phyloP scores from a whole-genome alignment of 139 green algal species.

The Coelastrella sp. region DNA sequence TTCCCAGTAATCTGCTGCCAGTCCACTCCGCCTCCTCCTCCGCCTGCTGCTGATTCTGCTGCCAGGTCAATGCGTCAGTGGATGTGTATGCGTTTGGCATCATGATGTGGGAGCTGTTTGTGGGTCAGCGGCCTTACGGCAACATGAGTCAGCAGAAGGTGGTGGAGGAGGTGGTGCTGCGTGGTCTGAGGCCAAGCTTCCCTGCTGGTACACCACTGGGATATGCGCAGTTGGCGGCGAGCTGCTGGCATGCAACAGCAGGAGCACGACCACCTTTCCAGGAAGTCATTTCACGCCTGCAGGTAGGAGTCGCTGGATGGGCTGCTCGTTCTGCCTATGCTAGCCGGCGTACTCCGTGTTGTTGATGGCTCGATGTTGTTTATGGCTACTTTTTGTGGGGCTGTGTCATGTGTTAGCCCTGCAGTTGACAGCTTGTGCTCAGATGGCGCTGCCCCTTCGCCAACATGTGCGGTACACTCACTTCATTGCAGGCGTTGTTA shows the following conservation, averaged over 20 bases:
- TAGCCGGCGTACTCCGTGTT: background rate
- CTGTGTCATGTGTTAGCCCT: too few relatives aligned
- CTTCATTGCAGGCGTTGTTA: slow-evolving; percentile 25
- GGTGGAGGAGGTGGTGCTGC: slow-evolving; percentile 69
- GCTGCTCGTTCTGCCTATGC: background rate
- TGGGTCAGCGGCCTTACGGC: slow-evolving; percentile 59
- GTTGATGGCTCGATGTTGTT: background rate
- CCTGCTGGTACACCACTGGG: slow-evolving; percentile 53
- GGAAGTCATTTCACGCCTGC: slow-evolving; percentile 48
- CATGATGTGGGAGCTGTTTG: slow-evolving; percentile 69
- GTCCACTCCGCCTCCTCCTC: too few relatives aligned
- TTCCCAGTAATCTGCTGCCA: too few relatives aligned
- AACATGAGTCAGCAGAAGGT: slow-evolving; percentile 75
- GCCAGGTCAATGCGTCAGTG: slow-evolving; percentile 63
- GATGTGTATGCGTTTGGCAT: slow-evolving; percentile 62
- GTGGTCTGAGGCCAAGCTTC: slow-evolving; percentile 69
- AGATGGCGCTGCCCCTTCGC: background rate
- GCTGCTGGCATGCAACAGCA: slow-evolving; percentile 60
- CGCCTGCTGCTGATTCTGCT: background rate
- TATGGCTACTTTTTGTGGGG: background rate
- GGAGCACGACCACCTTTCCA: slow-evolving; percentile 61
- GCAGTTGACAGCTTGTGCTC: background rate
- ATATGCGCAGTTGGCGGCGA: slow-evolving; percentile 60
- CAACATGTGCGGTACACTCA: background rate
- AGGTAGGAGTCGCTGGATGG: background rate